Evolutionary conservation across 257 asterid species (phyloP), one percentile per base, ranked within the genome.

Genomic region (Solanum piurae): DNA sequence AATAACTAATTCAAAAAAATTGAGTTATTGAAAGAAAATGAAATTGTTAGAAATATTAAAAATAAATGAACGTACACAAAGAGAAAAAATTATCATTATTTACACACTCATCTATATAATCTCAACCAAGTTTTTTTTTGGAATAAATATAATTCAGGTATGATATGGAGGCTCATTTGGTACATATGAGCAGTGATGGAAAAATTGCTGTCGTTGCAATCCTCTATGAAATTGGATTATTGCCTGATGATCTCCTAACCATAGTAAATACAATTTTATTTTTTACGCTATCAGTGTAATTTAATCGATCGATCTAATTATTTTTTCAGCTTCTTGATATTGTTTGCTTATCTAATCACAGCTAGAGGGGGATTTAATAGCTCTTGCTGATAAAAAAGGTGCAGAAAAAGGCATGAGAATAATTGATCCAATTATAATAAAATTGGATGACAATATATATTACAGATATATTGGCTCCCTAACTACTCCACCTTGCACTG

Each of bases 401-500:
- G 62, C 89, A 3, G 92, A 90, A 86, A 90, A 23, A 44, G 4
- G 2, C 2, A 79, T 90, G 27, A 94, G 95, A 7, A 36, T 84
- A 2, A 13, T 92, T n/a, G 87, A 93, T 83, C 95, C 97, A 2
- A 74, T 86, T 12, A 52, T 37, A 6, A 87, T 94, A 36, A 89
- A 91, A 52, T 72, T 92, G 5, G 95, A 92, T 20, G 89, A 94
- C 86, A 87, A 88, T 58, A 89, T 88, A 27, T 94, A 94, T 77
- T 95, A 89, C 14, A 90, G 95, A 42, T 93, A 93, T 86, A 83
- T 90, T 38, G 97, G 98, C 18, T 95, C 98, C 7, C 94, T 95
- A 36, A 95, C 98, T 0, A 84, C 88, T 20, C 98, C 98, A 83
- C 98, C 98, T 10, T 95, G 98, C 85, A 91, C 93, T 10, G 89